phyloP scores from a whole-genome alignment of 2,329 filamentous ascomycete species.

The Septoria petroselini region DNA sequence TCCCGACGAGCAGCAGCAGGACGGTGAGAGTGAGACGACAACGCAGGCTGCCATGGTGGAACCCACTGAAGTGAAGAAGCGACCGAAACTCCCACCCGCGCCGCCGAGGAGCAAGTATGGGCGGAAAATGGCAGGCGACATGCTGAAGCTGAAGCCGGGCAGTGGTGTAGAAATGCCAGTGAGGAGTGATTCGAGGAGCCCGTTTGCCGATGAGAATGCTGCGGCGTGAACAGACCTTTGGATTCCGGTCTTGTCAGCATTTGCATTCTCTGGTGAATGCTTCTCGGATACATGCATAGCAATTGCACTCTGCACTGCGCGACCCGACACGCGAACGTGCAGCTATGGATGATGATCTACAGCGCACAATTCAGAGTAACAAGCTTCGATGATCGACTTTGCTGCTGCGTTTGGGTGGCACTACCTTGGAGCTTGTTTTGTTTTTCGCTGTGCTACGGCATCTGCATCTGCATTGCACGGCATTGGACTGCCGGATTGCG shows the following conservation, averaged over 20 bases:
- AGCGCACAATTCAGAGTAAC: no score
- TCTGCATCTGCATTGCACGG: no score
- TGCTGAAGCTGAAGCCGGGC: not conserved
- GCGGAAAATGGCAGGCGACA: conserved; percentile 7
- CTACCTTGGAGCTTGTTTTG: no score
- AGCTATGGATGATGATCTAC: no score
- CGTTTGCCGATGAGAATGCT: conserved; percentile 28
- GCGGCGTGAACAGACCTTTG: conserved; percentile 16
- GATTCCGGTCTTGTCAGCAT: not conserved
- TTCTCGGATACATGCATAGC: no score
- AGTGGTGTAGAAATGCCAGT: conserved; percentile 13
- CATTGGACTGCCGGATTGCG: no score
- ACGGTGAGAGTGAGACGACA: not conserved
- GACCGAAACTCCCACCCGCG: conserved; percentile 12
- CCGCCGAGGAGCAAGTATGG: conserved; percentile 15
- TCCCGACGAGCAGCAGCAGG: not conserved
- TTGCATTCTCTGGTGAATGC: no score
- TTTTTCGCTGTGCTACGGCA: no score
- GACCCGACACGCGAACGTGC: no score
- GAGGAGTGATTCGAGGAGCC: conserved; percentile 24
- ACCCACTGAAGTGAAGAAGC: conserved; percentile 16
- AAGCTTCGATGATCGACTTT: no score
- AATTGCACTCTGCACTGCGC: no score
- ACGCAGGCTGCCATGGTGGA: conserved; percentile 10
- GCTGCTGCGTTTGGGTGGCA: no score